These are phyloP conservation scores for Blechomonas ayalai DNA, from an alignment of 208 protist genomes.

Conservation along the genomic window DNA sequence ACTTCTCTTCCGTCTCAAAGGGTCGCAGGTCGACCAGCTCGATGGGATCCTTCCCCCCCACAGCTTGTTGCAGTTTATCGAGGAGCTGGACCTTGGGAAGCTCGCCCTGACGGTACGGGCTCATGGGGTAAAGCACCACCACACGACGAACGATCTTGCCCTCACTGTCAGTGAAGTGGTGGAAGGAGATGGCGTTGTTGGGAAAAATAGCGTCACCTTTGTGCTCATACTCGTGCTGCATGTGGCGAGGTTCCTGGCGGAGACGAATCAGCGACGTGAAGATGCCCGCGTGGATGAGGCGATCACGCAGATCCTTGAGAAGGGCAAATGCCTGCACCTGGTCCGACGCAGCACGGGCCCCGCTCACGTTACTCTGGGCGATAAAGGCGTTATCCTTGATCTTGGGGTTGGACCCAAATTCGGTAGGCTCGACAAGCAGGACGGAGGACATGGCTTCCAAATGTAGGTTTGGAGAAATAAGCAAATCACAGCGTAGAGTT, in stretches of 20 bases:
- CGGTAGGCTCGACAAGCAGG: slow-evolving; percentile 12
- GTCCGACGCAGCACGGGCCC: slow-evolving; percentile 16
- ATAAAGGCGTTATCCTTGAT: slow-evolving; percentile 23
- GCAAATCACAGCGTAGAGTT: too few relatives aligned
- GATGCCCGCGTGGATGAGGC: slow-evolving; percentile 1
- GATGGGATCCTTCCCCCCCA: not conserved
- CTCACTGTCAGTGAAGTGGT: slow-evolving; percentile 21
- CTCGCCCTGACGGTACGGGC: slow-evolving; percentile 15
- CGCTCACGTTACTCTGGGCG: slow-evolving; percentile 12
- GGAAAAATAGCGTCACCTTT: slow-evolving; percentile 19
- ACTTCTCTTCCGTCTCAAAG: slow-evolving; percentile 1
- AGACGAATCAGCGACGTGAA: not conserved
- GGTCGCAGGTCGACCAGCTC: slow-evolving; percentile 19
- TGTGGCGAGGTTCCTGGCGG: not conserved
- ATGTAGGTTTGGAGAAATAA: too few relatives aligned
- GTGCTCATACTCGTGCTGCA: not conserved
- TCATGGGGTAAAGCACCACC: slow-evolving; percentile 35
- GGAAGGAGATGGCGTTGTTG: slow-evolving; percentile 27
- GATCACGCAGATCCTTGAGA: slow-evolving; percentile 14
- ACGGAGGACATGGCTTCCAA: slow-evolving; percentile 20
- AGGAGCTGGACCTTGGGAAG: slow-evolving; percentile 10
- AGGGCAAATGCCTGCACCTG: slow-evolving; percentile 14
- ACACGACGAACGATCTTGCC: slow-evolving; percentile 17
- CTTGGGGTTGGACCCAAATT: slow-evolving; percentile 8
- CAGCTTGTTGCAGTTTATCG: slow-evolving; percentile 1